Evolutionary conservation across 495 filamentous ascomycete genomes (phyloP), one percentile per base, ranked within the genome.

Genomic region (Penicillium fimorum): DNA sequence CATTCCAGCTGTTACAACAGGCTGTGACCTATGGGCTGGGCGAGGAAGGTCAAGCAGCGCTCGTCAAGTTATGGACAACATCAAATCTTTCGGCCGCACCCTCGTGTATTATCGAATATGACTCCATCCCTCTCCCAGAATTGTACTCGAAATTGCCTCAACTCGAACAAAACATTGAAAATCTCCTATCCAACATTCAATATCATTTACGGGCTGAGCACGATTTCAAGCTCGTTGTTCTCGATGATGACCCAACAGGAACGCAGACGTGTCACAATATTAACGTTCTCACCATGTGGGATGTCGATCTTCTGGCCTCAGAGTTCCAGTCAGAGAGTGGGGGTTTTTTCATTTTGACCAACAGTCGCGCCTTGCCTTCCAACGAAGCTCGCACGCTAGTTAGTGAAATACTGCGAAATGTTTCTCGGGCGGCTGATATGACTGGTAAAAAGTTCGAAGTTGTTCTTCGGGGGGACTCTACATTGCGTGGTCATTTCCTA

Each of bases 1-100:
- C 29, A n/a, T 45, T 57, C 13, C 55, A 46, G 29, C 41, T 57
- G 5, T 29, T 57, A 38, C 55, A 57, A 40, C 47, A 46, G 17
- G 55, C 55, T 27, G 47, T 57, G n/a, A 15, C 25, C 22, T 18
- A 38, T 45, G 55, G 55, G 8, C 30, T 57, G 47, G 47, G 55
- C 12, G 40, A 18, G 2, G 47, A 57, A 46, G 55, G 47, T 20
- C 33, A 45, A 35, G 20, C 47, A 30, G 29, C 55, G 29, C 55
- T 57, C 3, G 17, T 57, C 37, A 51, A 27, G 40, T 7, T 57
- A 38, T 57, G 55, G 55, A 57, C 43, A 46, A 46, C 43, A 25
- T 46, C 43, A 25, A 13, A 29, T 29, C 43, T 46, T 13, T 46
- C 24, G 3, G 22, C 7, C 22, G 22, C 29, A 13, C 43, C 43